Percentiles rank a stretch among this genome's conserved stretches.
Evolutionary conservation across 306 rosid genomes (phyloP).

Genomic region (Astragalus glycyphyllos): DNA sequence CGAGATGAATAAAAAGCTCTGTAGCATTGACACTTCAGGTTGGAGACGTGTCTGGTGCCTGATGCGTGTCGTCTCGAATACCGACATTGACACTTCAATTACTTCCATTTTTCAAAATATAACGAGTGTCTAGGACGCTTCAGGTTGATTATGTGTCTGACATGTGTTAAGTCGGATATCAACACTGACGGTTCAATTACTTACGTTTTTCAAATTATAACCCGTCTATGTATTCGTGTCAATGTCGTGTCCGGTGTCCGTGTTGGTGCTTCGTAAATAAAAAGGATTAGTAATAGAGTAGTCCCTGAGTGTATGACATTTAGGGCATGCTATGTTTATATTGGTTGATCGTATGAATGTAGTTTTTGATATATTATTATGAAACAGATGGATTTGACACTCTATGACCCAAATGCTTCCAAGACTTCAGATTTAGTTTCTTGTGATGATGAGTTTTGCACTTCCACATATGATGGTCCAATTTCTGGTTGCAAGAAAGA

Average conservation of each 20-base stretch:
- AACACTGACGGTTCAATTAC: too few relatives aligned
- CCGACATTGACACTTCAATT: too few relatives aligned
- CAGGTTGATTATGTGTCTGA: too few relatives aligned
- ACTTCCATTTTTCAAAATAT: too few relatives aligned
- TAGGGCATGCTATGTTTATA: background rate
- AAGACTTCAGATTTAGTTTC: conserved; percentile 56
- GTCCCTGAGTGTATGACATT: conserved; percentile 15
- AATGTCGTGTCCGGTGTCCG: too few relatives aligned
- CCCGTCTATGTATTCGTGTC: too few relatives aligned
- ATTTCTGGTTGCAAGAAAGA: conserved; percentile 63
- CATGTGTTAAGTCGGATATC: too few relatives aligned
- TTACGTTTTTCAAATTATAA: too few relatives aligned
- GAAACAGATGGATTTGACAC: conserved; percentile 67
- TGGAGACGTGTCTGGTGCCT: too few relatives aligned
- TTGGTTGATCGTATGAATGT: conserved; percentile 33
- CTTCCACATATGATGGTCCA: conserved; percentile 54
- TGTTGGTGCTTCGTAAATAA: background rate
- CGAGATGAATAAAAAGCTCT: background rate
- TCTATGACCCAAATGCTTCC: conserved; percentile 66
- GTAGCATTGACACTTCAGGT: too few relatives aligned
- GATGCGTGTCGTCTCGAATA: too few relatives aligned
- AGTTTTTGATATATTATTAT: conserved; percentile 36
- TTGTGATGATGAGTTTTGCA: conserved; percentile 76
- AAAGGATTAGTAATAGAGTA: background rate
- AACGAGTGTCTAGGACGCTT: too few relatives aligned